These are phyloP conservation scores for Curvularia lunata DNA, from an alignment of 2,329 filamentous ascomycete species.

Conservation along the genomic window DNA sequence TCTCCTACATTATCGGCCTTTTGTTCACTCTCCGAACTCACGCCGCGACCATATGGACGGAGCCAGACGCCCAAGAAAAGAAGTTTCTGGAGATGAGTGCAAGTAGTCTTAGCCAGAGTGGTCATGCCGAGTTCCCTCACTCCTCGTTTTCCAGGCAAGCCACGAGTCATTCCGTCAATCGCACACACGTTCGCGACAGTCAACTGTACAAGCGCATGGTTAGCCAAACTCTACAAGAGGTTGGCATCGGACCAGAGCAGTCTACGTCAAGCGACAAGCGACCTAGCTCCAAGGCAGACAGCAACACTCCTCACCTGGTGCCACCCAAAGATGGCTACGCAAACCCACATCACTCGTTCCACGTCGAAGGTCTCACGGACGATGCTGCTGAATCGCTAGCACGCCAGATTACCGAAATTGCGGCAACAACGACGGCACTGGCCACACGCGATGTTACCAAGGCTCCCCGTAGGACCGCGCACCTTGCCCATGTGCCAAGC, in stretches of 20 bases:
- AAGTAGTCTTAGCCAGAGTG: conserved; percentile 43
- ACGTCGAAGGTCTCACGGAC: conserved; percentile 72
- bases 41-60: conserved; percentile 96
- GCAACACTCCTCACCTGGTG: conserved; percentile 44
- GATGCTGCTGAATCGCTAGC: conserved; percentile 82
- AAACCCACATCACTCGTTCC: conserved; percentile 54
- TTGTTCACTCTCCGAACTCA: conserved; percentile 97
- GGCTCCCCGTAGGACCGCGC: conserved; percentile 58
- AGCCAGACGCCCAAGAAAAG: conserved; percentile 60
- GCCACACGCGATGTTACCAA: conserved; percentile 78
- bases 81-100: conserved; percentile 50
- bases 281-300: conserved; percentile 31
- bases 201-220: conserved; percentile 92
- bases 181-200: conserved; percentile 77
- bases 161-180: conserved; percentile 38
- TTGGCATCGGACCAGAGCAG: conserved; percentile 68
- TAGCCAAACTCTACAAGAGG: conserved; percentile 85
- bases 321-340: conserved; percentile 46
- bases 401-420: conserved; percentile 90
- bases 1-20: conserved; percentile 91
- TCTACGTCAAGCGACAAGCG: conserved; percentile 52
- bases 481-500: conserved; percentile 45
- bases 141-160: conserved; percentile 39
- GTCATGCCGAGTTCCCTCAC: conserved; percentile 39
- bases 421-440: conserved; percentile 86